Conservation (phyloP, 805 yeast species). For the Candida coquimbonensis region DNA sequence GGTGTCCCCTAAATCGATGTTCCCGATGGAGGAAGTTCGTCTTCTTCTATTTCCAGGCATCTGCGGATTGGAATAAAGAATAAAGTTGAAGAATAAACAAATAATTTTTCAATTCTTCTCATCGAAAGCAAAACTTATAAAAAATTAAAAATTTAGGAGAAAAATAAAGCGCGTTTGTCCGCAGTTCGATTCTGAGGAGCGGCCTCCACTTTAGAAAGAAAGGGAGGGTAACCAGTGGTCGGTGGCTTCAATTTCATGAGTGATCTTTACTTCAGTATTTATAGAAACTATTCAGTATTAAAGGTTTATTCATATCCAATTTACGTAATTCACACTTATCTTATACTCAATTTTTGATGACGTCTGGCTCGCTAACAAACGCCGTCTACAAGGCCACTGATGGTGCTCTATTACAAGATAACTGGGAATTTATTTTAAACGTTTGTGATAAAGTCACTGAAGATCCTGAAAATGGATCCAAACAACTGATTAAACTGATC, state of each 20-base stretch:
- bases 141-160: not conserved
- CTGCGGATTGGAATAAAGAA: not conserved
- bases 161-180: not conserved
- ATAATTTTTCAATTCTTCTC: not conserved
- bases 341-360: no score
- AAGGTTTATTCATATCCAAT: no score
- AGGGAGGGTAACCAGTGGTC: no score
- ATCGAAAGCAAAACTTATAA: not conserved
- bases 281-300: no score
- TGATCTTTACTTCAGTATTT: no score
- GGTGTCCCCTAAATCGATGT: conserved; percentile 67
- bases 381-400: conserved; percentile 48
- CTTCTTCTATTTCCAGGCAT: conserved; percentile 22
- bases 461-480: conserved; percentile 51
- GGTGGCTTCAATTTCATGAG: no score
- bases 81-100: not conserved
- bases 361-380: not conserved
- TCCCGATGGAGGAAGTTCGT: conserved; percentile 69
- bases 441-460: conserved; percentile 60
- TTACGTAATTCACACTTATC: no score
- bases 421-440: conserved; percentile 58
- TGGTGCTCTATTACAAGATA: conserved; percentile 53
- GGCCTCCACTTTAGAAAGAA: no score
- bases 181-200: not conserved
- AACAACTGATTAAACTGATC: conserved; percentile 38